Conservation (phyloP, 1,139 yeast species). For the Suhomyces terraborum region DNA sequence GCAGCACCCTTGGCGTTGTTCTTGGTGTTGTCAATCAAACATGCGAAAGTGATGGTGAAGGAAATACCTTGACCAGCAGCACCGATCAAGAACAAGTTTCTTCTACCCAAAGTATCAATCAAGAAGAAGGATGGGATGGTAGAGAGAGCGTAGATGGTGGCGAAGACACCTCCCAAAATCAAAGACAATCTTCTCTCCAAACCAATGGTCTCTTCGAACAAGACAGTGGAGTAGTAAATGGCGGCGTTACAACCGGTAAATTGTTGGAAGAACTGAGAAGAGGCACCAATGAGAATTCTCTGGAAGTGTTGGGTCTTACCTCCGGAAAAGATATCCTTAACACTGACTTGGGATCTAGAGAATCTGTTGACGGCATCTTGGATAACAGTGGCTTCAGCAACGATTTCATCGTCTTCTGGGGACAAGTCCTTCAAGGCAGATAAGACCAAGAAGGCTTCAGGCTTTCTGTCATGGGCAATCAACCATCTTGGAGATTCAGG, state of each 20-base stretch:
- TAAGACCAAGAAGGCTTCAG: constrained; percentile 50
- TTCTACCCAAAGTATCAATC: constrained; percentile 67
- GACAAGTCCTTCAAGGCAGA: constrained; percentile 40
- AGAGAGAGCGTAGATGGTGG: constrained; percentile 61
- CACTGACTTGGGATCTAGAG: constrained; percentile 39
- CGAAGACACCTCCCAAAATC: constrained; percentile 64
- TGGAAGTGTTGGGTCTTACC: constrained; percentile 60
- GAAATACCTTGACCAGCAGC: constrained; percentile 50
- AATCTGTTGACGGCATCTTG: constrained; percentile 46
- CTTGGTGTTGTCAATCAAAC: constrained; percentile 37
- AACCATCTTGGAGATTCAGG: constrained; percentile 83
- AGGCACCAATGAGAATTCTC: constrained; percentile 63
- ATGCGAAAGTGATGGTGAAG: constrained; percentile 44
- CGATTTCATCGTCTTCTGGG: constrained; percentile 47
- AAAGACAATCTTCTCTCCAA: constrained; percentile 53
- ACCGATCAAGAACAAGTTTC: constrained; percentile 57
- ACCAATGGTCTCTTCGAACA: constrained; percentile 57
- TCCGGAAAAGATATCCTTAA: constrained; percentile 55
- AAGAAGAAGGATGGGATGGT: constrained; percentile 66
- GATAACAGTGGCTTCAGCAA: constrained; percentile 45
- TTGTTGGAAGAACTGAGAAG: constrained; percentile 64
- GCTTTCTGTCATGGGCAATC: constrained; percentile 51
- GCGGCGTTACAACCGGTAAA: constrained; percentile 70
- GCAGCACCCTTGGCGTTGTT: constrained; percentile 50
- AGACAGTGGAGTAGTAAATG: constrained; percentile 65